Evolutionary conservation across 1,284 basidiomycete species (phyloP), one percentile per base, ranked within the genome.

Genomic region (Polyporus tsugae): DNA sequence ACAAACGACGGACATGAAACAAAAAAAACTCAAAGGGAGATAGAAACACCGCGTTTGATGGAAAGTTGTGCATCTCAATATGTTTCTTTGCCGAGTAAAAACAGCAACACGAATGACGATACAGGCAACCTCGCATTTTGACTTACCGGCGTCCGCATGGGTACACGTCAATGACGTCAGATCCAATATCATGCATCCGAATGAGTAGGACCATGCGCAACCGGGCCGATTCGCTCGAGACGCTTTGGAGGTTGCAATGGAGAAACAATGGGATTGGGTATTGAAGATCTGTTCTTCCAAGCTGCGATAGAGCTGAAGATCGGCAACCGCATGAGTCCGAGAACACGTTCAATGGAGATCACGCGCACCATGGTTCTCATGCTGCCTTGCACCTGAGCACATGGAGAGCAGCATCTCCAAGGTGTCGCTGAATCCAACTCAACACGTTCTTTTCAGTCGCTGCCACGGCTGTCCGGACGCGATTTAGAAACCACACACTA

Each of bases 21-120:
- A 13, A 55, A 35, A 6, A 35, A 6, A 33, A 55, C 52, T 29
- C 29, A 29, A 55, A 33, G 46, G 46, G 4, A 13, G 13, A 35
- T 55, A 17, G 25, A 53, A 53, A 55, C 29, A 19, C 15, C 29
- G 15, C 6, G 13, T 13, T 33, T 35, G 38, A 61, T 61, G 42
- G 38, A 35, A 35, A 17, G 10, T 29, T 17, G 29, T 33, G 17
- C 52, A 19, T 19, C 52, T 55, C 52, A 35, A 35, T 55, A 19
- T 9, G 52, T 55, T 29, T 52, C 6, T 55, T 25, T 55, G 6
- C 52, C 15, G 33, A 17, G 52, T 29, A 19, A 19, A 35, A 35
- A 29, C 52, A 19, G 33, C 52, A 55, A 55, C 13, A 19, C 17
- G 52, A 55, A 55, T 55, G 52, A 35, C 52, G 52, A 55, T 29